Evolutionary conservation across 1,139 yeast species (phyloP), one percentile per base, ranked within the genome.

Genomic region (Tardiomyces depauwii): DNA sequence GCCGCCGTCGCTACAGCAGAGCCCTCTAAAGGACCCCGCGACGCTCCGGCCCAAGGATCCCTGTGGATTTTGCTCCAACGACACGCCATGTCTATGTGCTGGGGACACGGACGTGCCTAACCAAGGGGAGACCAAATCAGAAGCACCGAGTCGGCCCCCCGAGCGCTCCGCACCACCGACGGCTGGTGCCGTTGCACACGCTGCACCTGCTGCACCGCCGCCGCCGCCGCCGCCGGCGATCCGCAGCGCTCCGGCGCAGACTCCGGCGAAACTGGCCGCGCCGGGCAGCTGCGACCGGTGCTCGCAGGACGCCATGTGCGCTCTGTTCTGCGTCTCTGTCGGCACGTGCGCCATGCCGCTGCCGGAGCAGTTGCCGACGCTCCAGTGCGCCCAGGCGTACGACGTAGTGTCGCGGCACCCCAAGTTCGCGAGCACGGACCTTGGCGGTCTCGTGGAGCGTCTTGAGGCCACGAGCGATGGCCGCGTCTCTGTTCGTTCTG

Each of bases 51-150:
- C 39, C 38, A 18, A n/a, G 47, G 89, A 82, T 49, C 77, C 81
- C 46, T 88, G 96, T 65, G 96, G 96, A 1, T 88, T 88, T 63
- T 88, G 96, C 58, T 79, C 94, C 1, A 91, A 83, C 55, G 93
- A 80, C 54, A 80, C 95, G 1, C 89, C 95, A 4, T 88, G 96
- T 65, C 85, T 88, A 1, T 88, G 96, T 62, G 77, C 91, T 28
- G 96, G 85, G 55, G 84, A 88, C 14, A 27, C 18, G 6, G 43
- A 13, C 39, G n/a, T n/a, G n/a, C n/a, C n/a, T n/a, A n/a, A n/a
- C n/a, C n/a, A n/a, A n/a, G n/a, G n/a, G n/a, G 21, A 32, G 14
- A 16, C 36, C 28, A 14, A 30, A 13, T 40, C 41, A 10, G 23
- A 39, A n/a, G n/a, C n/a, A n/a, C n/a, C n/a, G n/a, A n/a, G n/a